These are phyloP conservation scores for Penicillium sclerotigenum DNA, from an alignment of 2,329 filamentous ascomycete genomes.

Conservation along the genomic window DNA sequence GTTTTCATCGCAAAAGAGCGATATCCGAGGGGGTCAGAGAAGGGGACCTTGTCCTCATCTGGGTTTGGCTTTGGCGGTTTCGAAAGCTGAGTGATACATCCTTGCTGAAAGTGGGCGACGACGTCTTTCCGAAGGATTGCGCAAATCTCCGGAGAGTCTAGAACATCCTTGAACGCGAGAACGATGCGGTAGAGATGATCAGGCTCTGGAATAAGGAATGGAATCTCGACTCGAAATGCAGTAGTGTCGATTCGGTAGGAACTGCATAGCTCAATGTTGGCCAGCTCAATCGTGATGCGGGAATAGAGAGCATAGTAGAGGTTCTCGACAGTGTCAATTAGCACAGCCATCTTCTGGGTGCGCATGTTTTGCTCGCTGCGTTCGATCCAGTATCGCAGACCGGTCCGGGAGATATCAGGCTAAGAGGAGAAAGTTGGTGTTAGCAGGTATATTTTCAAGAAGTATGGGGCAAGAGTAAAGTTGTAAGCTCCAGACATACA, in stretches of 20 bases:
- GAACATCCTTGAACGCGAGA: conserved; percentile 31
- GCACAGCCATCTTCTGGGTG: conserved; percentile 24
- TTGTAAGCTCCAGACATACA: conserved; percentile 20
- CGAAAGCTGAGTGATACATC: conserved; percentile 27
- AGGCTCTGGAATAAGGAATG: conserved; percentile 32
- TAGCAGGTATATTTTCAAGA: neutral
- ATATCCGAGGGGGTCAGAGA: conserved; percentile 31
- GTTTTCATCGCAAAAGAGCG: conserved; percentile 27
- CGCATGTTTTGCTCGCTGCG: conserved; percentile 30
- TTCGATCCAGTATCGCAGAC: conserved; percentile 32
- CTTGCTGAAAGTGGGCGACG: conserved; percentile 30
- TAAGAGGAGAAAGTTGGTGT: conserved; percentile 10
- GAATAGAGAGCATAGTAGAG: conserved; percentile 39
- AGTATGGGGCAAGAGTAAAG: neutral
- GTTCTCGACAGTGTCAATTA: conserved; percentile 37
- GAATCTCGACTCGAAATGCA: conserved; percentile 14
- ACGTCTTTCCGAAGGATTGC: conserved; percentile 25
- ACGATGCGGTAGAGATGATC: conserved; percentile 36
- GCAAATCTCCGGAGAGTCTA: conserved; percentile 31
- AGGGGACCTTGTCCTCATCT: conserved; percentile 4
- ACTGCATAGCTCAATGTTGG: conserved; percentile 35
- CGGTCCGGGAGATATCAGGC: conserved; percentile 30
- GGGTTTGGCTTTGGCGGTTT: conserved; percentile 15
- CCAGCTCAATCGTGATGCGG: conserved; percentile 38
- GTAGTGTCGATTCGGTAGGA: conserved; percentile 28